Percentiles rank a stretch among this genome's conserved stretches.
Evolutionary conservation across 2,329 filamentous ascomycete genomes (phyloP).

Genomic region (Seiridium unicorne): DNA sequence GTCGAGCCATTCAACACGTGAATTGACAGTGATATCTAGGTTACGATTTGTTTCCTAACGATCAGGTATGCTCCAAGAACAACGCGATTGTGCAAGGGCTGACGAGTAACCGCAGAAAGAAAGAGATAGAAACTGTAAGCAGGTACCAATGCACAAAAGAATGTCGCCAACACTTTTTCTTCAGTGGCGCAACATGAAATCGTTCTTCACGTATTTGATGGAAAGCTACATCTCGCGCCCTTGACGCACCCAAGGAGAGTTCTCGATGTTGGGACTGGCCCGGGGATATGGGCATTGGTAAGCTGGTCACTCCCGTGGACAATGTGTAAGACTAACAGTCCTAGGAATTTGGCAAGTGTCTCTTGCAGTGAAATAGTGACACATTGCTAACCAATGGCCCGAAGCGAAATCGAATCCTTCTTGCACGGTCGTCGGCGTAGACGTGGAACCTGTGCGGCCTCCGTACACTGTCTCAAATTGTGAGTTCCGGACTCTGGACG

Average conservation of each 20-base stretch:
- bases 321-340: neutral
- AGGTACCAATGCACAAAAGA: neutral
- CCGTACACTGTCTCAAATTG: conserved; percentile 24
- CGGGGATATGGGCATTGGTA: conserved; percentile 26
- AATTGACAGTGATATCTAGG: conserved; percentile 1
- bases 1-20: neutral
- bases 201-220: conserved; percentile 25
- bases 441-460: conserved; percentile 23
- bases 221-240: conserved; percentile 27
- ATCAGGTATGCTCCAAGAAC: conserved; percentile 13
- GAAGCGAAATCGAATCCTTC: conserved; percentile 21
- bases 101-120: conserved; percentile 18
- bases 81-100: too few species aligned
- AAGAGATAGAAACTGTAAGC: conserved; percentile 26
- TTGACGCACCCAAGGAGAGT: conserved; percentile 22
- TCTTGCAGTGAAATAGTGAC: too few species aligned
- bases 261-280: conserved; percentile 29
- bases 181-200: conserved; percentile 23
- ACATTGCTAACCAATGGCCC: neutral
- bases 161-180: conserved; percentile 8
- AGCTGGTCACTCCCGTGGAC: neutral
- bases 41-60: conserved; percentile 18
- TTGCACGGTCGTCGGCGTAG: conserved; percentile 24
- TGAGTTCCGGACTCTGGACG: conserved; percentile 23
- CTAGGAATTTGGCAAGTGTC: conserved; percentile 4